Base-by-base conservation (phyloP, 805 yeast species). In the Saccharomycopsis selenospora region DNA sequence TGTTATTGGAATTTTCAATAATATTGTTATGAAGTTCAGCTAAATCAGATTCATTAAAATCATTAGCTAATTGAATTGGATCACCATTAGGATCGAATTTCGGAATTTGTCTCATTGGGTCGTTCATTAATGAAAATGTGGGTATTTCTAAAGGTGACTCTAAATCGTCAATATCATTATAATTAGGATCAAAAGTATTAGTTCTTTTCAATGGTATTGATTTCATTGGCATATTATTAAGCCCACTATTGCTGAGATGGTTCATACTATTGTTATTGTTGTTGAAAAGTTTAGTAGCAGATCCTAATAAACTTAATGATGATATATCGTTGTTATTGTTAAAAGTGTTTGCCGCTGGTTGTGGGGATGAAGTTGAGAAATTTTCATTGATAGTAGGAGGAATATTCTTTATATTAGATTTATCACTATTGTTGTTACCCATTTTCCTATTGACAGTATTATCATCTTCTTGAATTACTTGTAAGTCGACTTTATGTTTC, bases 91-190 rank as follows among this genome's bases (percentile, higher is more conserved):
- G 45, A 17, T 41, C 47, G 2, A 49, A 27, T 33, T 48, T 43
- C 4, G 55, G 55, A 3, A 52, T 46, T 24, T 52, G 53, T 17
- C 55, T 25, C 55, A 52, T 52, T 14, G 55, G 55, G 33, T 52
- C 55, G 42, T 52, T 52, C 50, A 52, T 52, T 18, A 52, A 40
- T 10, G 53, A 49, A 28, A 52, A 52, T 14, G 53, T 52, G 8
- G 55, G 55, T 5, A 52, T 52, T 27, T 52, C 55, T 13, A 52
- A 30, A 14, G 47, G 20, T 1, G 29, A 36, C 3, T 40, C 17
- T 20, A 44, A 17, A 14, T 48, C 51, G 26, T 36, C 43, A 22
- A n/a, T 6, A 14, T 20, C 22, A 14, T 30, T 14, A 18, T 33
- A 20, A 11, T 13, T 28, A 18, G 55, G 55, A 41, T 48, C 55